Evolutionary conservation across 345 rosid species (phyloP).

Genomic region (Noccaea caerulescens): DNA sequence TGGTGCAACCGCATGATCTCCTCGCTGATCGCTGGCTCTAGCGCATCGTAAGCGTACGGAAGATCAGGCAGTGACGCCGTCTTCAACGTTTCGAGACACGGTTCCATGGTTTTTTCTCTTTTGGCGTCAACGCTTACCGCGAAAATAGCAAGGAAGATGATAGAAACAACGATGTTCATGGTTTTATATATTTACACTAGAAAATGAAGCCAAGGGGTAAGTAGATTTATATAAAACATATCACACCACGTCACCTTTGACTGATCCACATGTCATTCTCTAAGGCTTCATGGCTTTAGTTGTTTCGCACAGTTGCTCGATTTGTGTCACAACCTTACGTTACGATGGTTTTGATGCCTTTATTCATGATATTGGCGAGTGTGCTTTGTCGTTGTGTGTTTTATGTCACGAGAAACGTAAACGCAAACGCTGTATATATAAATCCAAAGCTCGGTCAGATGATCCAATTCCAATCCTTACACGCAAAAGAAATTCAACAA

Average conservation of each 20-base stretch:
- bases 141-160: slow-evolving; percentile 14
- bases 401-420: slow-evolving; percentile 18
- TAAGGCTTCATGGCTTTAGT: not conserved
- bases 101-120: slow-evolving; percentile 33
- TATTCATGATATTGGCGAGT: slow-evolving; percentile 3
- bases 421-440: not conserved
- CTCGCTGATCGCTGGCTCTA: slow-evolving; percentile 90
- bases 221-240: slow-evolving; percentile 15
- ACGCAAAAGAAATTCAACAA: not conserved
- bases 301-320: slow-evolving; percentile 17
- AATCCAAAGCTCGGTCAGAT: slow-evolving; percentile 17
- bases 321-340: slow-evolving; percentile 31
- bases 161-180: slow-evolving; percentile 21
- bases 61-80: slow-evolving; percentile 89
- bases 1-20: slow-evolving; percentile 97
- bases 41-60: slow-evolving; percentile 74
- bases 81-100: slow-evolving; percentile 45
- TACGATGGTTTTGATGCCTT: not conserved
- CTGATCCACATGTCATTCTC: slow-evolving; percentile 30
- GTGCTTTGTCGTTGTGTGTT: slow-evolving; percentile 17
- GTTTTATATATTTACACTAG: slow-evolving; percentile 2
- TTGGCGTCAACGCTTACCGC: slow-evolving; percentile 4
- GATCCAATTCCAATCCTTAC: slow-evolving; percentile 27
- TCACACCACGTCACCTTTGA: slow-evolving; percentile 13
- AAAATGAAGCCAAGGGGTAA: not conserved